These are phyloP conservation scores for Pseudoturritis turrita DNA, from an alignment of 345 rosid genomes.

Conservation along the genomic window DNA sequence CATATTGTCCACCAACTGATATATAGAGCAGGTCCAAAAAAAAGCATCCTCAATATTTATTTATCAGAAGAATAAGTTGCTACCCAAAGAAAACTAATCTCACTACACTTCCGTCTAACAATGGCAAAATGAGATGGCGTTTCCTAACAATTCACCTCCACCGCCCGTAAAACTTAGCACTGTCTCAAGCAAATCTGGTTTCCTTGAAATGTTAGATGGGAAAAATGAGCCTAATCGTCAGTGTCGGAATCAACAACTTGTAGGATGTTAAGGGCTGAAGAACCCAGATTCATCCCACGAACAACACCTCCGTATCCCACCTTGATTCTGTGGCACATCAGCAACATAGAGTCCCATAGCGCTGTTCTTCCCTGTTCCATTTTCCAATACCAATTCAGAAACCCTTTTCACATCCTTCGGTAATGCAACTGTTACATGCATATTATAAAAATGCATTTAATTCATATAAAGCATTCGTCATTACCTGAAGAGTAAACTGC, in stretches of 20 bases:
- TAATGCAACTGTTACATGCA: background rate
- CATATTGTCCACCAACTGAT: background rate
- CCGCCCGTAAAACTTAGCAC: background rate
- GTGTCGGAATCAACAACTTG: slow-evolving; percentile 62
- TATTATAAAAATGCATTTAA: background rate
- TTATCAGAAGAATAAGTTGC: slow-evolving; percentile 10
- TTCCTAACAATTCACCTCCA: background rate
- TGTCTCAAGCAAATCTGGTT: slow-evolving; percentile 2
- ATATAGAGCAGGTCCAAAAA: background rate
- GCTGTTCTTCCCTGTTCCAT: slow-evolving; percentile 82
- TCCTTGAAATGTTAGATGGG: background rate
- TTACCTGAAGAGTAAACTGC: slow-evolving; percentile 86
- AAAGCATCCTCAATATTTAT: slow-evolving; percentile 1
- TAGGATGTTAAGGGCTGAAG: slow-evolving; percentile 74
- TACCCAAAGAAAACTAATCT: slow-evolving; percentile 1
- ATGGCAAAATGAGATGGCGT: background rate
- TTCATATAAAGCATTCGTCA: background rate
- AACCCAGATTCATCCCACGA: slow-evolving; percentile 86
- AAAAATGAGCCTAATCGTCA: slow-evolving; percentile 35
- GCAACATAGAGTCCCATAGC: slow-evolving; percentile 79
- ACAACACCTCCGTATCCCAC: slow-evolving; percentile 71
- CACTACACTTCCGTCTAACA: slow-evolving; percentile 1
- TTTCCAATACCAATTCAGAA: background rate
- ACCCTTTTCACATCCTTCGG: background rate
- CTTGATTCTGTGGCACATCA: slow-evolving; percentile 74